These are phyloP conservation scores for Cytospora schulzeri DNA, from an alignment of 2,329 filamentous ascomycete genomes.

Conservation along the genomic window DNA sequence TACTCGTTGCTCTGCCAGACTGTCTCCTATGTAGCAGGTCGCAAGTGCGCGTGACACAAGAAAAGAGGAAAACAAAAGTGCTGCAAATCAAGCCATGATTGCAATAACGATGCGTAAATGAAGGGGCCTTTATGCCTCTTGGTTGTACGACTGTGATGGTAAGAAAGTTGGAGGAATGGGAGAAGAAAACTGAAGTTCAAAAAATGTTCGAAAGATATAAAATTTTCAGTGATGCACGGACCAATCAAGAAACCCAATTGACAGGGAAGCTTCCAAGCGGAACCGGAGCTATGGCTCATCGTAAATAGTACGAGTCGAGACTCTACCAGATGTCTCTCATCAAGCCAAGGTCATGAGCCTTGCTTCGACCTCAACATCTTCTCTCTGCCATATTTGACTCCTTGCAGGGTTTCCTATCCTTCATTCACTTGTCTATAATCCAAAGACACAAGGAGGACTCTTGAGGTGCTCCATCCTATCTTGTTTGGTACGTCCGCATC, in stretches of 20 bases:
- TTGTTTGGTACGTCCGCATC: too few relatives aligned
- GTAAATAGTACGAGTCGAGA: background rate
- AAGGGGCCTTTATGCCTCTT: background rate
- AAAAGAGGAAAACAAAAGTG: background rate
- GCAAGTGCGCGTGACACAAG: background rate
- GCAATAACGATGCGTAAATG: background rate
- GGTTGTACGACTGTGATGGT: background rate
- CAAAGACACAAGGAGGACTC: background rate
- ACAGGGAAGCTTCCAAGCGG: conserved; percentile 12
- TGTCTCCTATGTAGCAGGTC: background rate
- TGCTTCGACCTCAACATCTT: background rate
- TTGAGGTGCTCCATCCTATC: too few relatives aligned
- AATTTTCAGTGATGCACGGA: conserved; percentile 21
- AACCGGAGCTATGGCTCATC: conserved; percentile 23
- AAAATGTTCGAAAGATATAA: conserved; percentile 19
- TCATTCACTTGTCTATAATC: background rate
- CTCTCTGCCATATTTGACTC: background rate
- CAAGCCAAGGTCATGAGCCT: background rate
- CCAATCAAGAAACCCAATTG: conserved; percentile 14
- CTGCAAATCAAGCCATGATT: background rate
- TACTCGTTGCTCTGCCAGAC: background rate
- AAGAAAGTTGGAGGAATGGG: background rate
- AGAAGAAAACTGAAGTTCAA: background rate
- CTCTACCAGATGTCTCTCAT: background rate
- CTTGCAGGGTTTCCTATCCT: background rate